Conservation (phyloP, 2,329 filamentous ascomycete genomes). For the Emergomyces africanus region DNA sequence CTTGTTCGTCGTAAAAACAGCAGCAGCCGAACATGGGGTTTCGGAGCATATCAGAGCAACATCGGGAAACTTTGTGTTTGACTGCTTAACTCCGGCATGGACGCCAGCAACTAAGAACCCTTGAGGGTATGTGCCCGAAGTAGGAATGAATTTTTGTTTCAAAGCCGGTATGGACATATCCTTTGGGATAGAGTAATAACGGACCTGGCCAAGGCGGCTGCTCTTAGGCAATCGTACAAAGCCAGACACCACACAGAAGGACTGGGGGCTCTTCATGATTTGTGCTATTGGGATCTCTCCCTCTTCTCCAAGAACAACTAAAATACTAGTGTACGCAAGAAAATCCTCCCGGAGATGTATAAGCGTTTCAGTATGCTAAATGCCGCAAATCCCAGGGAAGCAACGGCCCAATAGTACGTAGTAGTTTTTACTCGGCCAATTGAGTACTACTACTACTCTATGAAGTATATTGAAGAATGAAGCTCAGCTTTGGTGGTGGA, state of each 20-base stretch:
- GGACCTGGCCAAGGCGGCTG: constrained; percentile 20
- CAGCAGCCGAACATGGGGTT: constrained; percentile 70
- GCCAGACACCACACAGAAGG: not conserved
- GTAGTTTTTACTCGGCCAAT: not conserved
- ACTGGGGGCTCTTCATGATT: not conserved
- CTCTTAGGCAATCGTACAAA: not conserved
- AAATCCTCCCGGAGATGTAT: not conserved
- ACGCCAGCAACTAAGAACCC: constrained; percentile 81
- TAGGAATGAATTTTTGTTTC: constrained; percentile 86
- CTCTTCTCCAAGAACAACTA: not conserved
- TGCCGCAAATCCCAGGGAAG: not conserved
- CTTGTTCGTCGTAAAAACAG: constrained; percentile 95
- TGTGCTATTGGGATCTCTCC: not conserved
- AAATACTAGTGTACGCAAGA: not conserved
- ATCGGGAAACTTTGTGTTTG: constrained; percentile 84
- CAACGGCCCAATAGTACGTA: not conserved
- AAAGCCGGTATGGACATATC: constrained; percentile 52
- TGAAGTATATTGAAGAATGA: not conserved
- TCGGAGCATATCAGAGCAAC: constrained; percentile 82
- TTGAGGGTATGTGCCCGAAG: constrained; percentile 71
- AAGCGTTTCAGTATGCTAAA: not conserved
- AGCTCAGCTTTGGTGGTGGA: not conserved
- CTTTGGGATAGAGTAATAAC: constrained; percentile 33
- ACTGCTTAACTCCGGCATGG: constrained; percentile 85
- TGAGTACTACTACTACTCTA: no score